phyloP scores from a whole-genome alignment of 2,329 filamentous ascomycete species.

The Verticillium nonalfalfae region DNA sequence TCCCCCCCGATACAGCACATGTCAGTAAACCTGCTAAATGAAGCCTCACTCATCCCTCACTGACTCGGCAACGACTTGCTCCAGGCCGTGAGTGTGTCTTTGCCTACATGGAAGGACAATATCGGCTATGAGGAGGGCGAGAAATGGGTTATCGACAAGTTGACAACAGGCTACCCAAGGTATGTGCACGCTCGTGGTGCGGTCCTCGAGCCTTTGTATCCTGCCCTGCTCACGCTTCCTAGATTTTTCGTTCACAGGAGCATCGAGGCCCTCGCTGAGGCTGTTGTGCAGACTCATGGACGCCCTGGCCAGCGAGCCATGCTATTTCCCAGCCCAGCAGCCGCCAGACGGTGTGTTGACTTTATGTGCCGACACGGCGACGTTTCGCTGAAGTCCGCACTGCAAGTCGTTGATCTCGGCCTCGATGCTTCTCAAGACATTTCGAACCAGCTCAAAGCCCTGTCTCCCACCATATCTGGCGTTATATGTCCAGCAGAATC shows the following conservation, averaged over 20 bases:
- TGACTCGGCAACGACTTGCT: background rate
- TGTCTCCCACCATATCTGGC: slow-evolving; percentile 57
- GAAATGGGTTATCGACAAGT: slow-evolving; percentile 73
- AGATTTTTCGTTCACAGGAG: slow-evolving; percentile 89
- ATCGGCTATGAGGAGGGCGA: slow-evolving; percentile 92
- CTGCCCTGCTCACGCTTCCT: background rate
- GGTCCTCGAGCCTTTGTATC: slow-evolving; percentile 2
- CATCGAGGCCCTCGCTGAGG: slow-evolving; percentile 66
- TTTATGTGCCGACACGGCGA: slow-evolving; percentile 63
- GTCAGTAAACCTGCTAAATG: slow-evolving; percentile 38
- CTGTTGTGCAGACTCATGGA: slow-evolving; percentile 61
- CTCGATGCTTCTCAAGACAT: slow-evolving; percentile 50
- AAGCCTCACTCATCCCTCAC: background rate
- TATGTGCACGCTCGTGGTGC: slow-evolving; percentile 24
- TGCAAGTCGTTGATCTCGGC: slow-evolving; percentile 56
- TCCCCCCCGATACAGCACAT: slow-evolving; percentile 73
- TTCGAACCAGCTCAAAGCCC: slow-evolving; percentile 43
- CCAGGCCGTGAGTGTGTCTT: slow-evolving; percentile 90
- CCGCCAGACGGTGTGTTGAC: slow-evolving; percentile 65
- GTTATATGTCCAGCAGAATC: slow-evolving; percentile 65
- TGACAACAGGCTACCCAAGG: slow-evolving; percentile 90
- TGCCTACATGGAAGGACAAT: slow-evolving; percentile 89
- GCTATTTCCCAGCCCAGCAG: slow-evolving; percentile 69
- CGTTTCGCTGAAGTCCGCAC: slow-evolving; percentile 37
- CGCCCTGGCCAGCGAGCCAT: slow-evolving; percentile 61